Evolutionary conservation across 1,139 yeast species (phyloP).

Genomic region (Yamadazyma epiphylla): DNA sequence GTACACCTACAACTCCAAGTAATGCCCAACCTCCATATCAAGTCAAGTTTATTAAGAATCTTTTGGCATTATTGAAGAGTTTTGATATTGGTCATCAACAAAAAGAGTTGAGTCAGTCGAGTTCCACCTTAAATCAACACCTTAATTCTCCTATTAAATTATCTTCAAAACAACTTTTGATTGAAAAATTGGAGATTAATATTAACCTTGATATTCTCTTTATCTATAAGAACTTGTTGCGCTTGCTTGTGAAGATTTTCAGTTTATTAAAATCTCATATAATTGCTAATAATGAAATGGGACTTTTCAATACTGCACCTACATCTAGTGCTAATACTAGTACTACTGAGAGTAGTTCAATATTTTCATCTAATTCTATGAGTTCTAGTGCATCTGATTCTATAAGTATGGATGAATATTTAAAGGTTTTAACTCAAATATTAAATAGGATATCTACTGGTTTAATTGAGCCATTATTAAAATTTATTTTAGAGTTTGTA

Average conservation of each 20-base stretch:
- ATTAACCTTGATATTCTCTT: slow-evolving; percentile 39
- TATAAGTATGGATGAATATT: slow-evolving; percentile 32
- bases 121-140: slow-evolving; percentile 14
- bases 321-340: background rate
- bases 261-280: slow-evolving; percentile 19
- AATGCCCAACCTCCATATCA: slow-evolving; percentile 26
- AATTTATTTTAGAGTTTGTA: slow-evolving; percentile 27
- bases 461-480: slow-evolving; percentile 37
- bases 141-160: slow-evolving; percentile 36
- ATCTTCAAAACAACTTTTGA: slow-evolving; percentile 39
- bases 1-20: slow-evolving; percentile 7
- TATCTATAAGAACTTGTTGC: slow-evolving; percentile 34
- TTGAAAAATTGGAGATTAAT: slow-evolving; percentile 45
- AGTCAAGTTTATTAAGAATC: slow-evolving; percentile 32
- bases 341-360: slow-evolving; percentile 21
- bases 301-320: background rate
- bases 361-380: slow-evolving; percentile 30
- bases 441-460: slow-evolving; percentile 30
- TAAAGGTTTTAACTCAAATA: slow-evolving; percentile 25
- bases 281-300: slow-evolving; percentile 5
- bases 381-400: slow-evolving; percentile 24
- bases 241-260: slow-evolving; percentile 28
- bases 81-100: slow-evolving; percentile 34
- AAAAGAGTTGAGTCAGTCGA: slow-evolving; percentile 7
- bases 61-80: slow-evolving; percentile 33